A percentile compares a stretch with the other conserved stretches of the same genome.
phyloP scores from a whole-genome alignment of 2,329 filamentous ascomycete species.

The Aspergillus amoenus region DNA sequence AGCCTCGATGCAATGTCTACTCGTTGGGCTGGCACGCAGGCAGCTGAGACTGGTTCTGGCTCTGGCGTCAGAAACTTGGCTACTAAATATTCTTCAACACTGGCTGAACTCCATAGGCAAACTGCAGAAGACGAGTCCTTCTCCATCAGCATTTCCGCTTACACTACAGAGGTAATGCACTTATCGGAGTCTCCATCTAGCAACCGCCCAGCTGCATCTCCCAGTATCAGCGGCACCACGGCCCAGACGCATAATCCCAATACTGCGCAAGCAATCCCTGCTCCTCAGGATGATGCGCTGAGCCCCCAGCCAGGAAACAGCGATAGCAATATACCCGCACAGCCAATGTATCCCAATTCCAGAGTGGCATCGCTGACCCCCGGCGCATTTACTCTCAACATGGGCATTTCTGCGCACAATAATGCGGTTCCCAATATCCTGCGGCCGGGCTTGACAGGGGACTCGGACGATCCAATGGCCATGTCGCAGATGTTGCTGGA shows the following conservation, averaged over 20 bases:
- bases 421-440: neutral
- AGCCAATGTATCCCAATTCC: neutral
- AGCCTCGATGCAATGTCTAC: conserved; percentile 24
- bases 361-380: neutral
- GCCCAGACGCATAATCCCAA: no score
- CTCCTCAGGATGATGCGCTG: no score
- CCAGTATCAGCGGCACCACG: neutral
- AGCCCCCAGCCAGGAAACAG: neutral
- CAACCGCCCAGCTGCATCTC: neutral
- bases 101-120: neutral
- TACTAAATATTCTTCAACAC: conserved; percentile 7
- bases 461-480: conserved; percentile 20
- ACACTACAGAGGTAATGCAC: conserved; percentile 14
- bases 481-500: conserved; percentile 25
- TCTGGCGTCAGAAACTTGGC: neutral
- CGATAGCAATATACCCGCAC: neutral
- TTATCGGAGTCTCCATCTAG: neutral
- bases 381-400: neutral
- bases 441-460: neutral
- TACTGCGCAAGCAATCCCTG: no score
- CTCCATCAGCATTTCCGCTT: conserved; percentile 9
- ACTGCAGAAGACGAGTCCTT: conserved; percentile 5
- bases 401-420: neutral
- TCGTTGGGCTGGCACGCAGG: conserved; percentile 12
- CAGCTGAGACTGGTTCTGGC: no score